Evolutionary conservation across 345 rosid species (phyloP).

Genomic region (Hirschfeldia incana): DNA sequence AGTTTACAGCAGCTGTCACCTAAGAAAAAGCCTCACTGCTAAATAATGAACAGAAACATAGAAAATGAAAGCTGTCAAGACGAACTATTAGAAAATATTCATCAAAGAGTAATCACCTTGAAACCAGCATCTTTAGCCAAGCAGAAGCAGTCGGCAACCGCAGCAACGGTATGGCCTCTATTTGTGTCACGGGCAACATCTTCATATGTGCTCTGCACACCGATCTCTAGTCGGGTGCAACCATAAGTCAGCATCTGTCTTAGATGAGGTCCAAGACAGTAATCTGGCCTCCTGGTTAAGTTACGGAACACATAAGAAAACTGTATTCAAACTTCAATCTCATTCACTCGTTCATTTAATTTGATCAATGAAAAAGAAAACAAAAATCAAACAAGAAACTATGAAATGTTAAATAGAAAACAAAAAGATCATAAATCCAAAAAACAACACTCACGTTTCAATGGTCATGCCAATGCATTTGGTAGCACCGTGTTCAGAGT

Average conservation of each 20-base stretch:
- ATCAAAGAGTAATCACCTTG: conserved; percentile 52
- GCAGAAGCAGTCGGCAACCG: conserved; percentile 98
- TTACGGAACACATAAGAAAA: conserved; percentile 20
- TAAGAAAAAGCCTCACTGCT: not conserved
- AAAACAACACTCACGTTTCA: conserved; percentile 75
- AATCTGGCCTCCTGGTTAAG: conserved; percentile 86
- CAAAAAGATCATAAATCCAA: not conserved
- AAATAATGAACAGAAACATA: conserved; percentile 7
- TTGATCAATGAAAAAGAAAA: not conserved
- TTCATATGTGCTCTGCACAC: conserved; percentile 99
- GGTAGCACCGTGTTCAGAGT: conserved; percentile 87
- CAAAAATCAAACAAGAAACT: not conserved
- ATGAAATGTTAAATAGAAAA: not conserved
- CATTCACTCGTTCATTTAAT: conserved; percentile 4
- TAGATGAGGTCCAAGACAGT: conserved; percentile 97
- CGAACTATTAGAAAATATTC: conserved; percentile 6
- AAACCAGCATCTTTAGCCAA: conserved; percentile 99
- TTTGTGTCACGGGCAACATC: conserved; percentile 98
- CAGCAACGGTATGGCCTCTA: conserved; percentile 97
- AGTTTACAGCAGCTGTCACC: not conserved
- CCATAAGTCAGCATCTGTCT: conserved; percentile 97
- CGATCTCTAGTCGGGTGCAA: conserved; percentile 95
- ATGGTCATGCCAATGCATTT: conserved; percentile 99
- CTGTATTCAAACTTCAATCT: not conserved
- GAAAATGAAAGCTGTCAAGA: conserved; percentile 16